Base-by-base conservation (phyloP, 352 stramenopile genomes). In the Hyaloperonospora brassicae region DNA sequence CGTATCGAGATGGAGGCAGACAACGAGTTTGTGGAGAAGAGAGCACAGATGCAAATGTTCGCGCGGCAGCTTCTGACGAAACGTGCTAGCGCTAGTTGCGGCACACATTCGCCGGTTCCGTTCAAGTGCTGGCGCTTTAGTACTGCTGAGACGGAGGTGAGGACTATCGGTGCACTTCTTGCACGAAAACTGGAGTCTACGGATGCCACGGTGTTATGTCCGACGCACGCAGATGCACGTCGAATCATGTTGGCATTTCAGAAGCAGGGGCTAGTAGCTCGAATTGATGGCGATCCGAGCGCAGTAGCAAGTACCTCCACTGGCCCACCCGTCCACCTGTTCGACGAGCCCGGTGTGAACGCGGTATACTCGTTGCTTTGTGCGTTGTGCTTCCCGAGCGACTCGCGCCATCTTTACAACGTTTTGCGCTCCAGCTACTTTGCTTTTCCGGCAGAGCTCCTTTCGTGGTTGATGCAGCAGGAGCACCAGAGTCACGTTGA, bases 321-420 rank as follows among this genome's bases (percentile, higher is more conserved):
- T 10, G 47, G 53, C 24, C 27, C 34, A 39, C 25, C 46, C 21
- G 47, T 68, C 10, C 71, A 76, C 35, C 52, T 85, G 24, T 85
- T 82, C 39, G 72, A 85, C 35, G 72, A 89, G 52, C 75, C 75
- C 21, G 65, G 74, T 17, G 74, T 87, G 7, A 84, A 84, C 42
- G 52, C 66, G 0, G 59, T 91, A 12, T 86, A 79, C 39, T 89
- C 81, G 35, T 54, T 91, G 25, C 57, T 91, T 22, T 77, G 83
- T 30, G 74, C 76, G 10, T 68, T 91, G 9, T 77, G 67, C 52
- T 83, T 61, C 36, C 78, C 81, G 0, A 87, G 67, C 36, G 78
- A 91, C 47, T 85, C 81, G 9, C 74, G 74, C 9, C 73, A 89
- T 45, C 49, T 91, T 9, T 91, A 91, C 64, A 89, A 89, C 40